A percentile compares a stretch with the other conserved stretches of the same genome.
Evolutionary conservation across 2,329 filamentous ascomycete species (phyloP).

Genomic region (Colletotrichum cuscutae): DNA sequence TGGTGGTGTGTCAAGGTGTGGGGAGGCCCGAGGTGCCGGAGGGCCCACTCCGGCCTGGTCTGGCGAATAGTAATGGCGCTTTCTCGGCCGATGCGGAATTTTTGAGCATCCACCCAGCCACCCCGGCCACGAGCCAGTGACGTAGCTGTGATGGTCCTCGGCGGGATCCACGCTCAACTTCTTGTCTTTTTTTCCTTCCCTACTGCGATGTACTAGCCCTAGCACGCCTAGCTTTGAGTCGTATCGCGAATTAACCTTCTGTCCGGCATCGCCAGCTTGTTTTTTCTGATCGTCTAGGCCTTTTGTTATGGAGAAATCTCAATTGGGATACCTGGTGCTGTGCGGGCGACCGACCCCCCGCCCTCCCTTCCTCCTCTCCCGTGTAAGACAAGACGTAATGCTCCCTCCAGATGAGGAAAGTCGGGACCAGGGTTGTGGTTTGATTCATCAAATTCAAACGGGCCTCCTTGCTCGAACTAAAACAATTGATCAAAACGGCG

Average conservation of each 20-base stretch:
- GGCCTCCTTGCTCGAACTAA: conserved; percentile 1
- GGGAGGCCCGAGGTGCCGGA: not conserved
- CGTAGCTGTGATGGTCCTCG: conserved; percentile 27
- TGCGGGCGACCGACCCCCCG: not conserved
- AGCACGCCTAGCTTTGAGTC: not conserved
- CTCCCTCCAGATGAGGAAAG: not conserved
- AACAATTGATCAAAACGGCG: not conserved
- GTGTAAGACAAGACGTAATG: not conserved
- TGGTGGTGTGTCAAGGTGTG: not conserved
- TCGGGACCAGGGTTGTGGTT: not conserved
- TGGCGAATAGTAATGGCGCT: conserved; percentile 11
- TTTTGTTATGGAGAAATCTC: not conserved
- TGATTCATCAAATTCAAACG: not conserved
- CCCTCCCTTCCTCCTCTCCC: not conserved
- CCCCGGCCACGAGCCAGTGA: conserved; percentile 18
- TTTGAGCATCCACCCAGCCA: not conserved
- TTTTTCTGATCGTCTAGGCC: not conserved
- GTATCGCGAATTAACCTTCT: conserved; percentile 12
- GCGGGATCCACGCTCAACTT: not conserved
- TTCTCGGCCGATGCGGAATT: not conserved
- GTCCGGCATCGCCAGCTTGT: not conserved
- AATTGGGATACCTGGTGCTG: not conserved
- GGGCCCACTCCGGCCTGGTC: not conserved
- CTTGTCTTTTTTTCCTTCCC: not conserved
- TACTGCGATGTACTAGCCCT: not conserved